Conservation (phyloP, 2,329 filamentous ascomycete species). For the Xylaria sp. region DNA sequence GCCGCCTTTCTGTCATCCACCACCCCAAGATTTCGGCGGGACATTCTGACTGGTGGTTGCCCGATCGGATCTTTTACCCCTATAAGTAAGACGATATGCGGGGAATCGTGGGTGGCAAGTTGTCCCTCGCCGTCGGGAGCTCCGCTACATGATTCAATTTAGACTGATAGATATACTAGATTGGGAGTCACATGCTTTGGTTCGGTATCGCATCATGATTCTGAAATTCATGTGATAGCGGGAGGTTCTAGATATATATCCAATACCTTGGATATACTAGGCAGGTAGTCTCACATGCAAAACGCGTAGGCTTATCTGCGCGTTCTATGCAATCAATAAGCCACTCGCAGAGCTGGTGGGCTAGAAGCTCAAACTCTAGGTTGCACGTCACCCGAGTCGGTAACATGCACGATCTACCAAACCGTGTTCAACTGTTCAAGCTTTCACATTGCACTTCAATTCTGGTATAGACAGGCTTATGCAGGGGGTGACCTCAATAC, state of each 20-base stretch:
- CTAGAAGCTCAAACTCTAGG: too few relatives aligned
- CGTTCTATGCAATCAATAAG: not conserved
- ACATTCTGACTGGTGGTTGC: not conserved
- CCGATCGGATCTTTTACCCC: slow-evolving; percentile 2
- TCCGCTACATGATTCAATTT: not conserved
- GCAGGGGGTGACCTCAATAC: not conserved
- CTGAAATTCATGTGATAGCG: too few relatives aligned
- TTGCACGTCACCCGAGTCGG: too few relatives aligned
- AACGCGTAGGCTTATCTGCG: not conserved
- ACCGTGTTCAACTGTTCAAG: too few relatives aligned
- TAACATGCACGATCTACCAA: too few relatives aligned
- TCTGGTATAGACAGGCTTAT: not conserved
- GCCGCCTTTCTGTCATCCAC: not conserved
- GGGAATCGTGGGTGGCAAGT: not conserved
- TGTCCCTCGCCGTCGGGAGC: not conserved
- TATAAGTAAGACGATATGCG: not conserved
- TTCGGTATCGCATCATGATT: not conserved
- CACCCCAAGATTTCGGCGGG: not conserved
- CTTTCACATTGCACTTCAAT: not conserved
- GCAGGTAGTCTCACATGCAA: too few relatives aligned
- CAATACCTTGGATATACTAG: too few relatives aligned
- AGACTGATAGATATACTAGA: not conserved
- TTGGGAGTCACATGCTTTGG: not conserved
- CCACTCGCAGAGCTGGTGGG: too few relatives aligned
- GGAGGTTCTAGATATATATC: too few relatives aligned